These are phyloP conservation scores for Avena insularis DNA, from an alignment of 176 grass and related monocot genomes.

Conservation along the genomic window DNA sequence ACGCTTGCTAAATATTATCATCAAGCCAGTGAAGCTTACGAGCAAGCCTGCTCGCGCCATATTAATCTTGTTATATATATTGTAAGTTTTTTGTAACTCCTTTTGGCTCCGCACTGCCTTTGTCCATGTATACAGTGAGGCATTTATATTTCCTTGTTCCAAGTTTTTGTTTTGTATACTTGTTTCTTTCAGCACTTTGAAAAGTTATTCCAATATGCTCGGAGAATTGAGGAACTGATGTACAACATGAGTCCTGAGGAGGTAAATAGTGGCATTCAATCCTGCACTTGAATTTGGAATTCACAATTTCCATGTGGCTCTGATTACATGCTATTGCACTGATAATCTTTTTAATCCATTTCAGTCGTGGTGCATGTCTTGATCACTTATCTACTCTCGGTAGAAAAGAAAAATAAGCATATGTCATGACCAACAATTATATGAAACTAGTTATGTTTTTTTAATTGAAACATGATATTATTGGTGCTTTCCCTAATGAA, in stretches of 20 bases:
- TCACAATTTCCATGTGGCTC: neutral
- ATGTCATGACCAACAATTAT: neutral
- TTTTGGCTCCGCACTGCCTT: slow-evolving; percentile 28
- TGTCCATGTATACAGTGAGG: neutral
- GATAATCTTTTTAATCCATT: neutral
- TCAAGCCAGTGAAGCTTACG: slow-evolving; percentile 97
- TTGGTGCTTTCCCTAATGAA: neutral
- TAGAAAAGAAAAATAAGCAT: slow-evolving; percentile 7
- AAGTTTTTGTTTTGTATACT: slow-evolving; percentile 25
- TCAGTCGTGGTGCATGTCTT: neutral
- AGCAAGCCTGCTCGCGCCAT: slow-evolving; percentile 88
- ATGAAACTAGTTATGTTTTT: neutral
- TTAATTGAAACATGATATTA: neutral
- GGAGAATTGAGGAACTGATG: slow-evolving; percentile 83
- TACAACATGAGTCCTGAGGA: slow-evolving; percentile 80
- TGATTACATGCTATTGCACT: neutral
- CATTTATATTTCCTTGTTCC: neutral
- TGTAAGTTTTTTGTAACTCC: slow-evolving; percentile 53
- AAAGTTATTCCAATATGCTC: slow-evolving; percentile 92
- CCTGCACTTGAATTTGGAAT: slow-evolving; percentile 1
- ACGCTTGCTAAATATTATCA: slow-evolving; percentile 98
- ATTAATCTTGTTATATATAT: slow-evolving; percentile 99
- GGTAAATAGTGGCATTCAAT: slow-evolving; percentile 36
- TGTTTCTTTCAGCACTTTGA: slow-evolving; percentile 74
- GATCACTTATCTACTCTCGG: neutral